Base-by-base conservation (phyloP, 2,329 filamentous ascomycete genomes). In the Colletotrichum noveboracense region DNA sequence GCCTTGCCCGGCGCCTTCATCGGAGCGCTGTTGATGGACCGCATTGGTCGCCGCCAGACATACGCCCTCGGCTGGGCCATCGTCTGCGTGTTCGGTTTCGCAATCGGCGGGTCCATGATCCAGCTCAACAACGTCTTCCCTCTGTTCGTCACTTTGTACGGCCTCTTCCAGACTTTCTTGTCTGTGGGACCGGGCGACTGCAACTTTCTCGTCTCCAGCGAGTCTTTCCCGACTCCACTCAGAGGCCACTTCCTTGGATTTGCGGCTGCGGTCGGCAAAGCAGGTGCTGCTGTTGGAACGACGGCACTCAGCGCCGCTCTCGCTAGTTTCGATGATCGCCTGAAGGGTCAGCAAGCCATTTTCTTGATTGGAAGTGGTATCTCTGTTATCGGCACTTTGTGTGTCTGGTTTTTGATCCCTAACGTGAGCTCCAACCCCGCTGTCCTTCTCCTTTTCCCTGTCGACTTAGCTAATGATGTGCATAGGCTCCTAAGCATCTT, bases 111-210 rank as follows among this genome's bases (percentile, higher is more conserved):
- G n/a, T 81, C 86, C 10, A 88, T 89, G 76, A 80, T 87, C 32
- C 80, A 83, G 16, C 85, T 90, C 68, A 87, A 85, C 6, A 83
- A 83, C 34, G 85, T 88, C 32, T 81, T 90, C 5, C 87, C 89
- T 0, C 82, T 89, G 1, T 90, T 90, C 76, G 84, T 90, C 12
- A 83, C 89, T 6, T 84, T 90, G 43, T 90, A 90, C 74, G 89
- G 88, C 1, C 81, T 90, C 4, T 87, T 90, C 81, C 87, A 88
- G 79, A 86, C 81, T 26, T 87, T 83, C 26, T 86, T 86, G 18
- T 88, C 89, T 28, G 81, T 89, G n/a, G 86, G 87, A 0, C 87
- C 86, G 0, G 87, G 87, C 0, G 85, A 87, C 66, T 88, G 85
- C 78, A 86, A 89, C 5, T 88, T 88, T 3, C 81, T 90, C 1